Evolutionary conservation across 2,329 filamentous ascomycete species (phyloP).

Genomic region (Colletotrichum chrysophilum): DNA sequence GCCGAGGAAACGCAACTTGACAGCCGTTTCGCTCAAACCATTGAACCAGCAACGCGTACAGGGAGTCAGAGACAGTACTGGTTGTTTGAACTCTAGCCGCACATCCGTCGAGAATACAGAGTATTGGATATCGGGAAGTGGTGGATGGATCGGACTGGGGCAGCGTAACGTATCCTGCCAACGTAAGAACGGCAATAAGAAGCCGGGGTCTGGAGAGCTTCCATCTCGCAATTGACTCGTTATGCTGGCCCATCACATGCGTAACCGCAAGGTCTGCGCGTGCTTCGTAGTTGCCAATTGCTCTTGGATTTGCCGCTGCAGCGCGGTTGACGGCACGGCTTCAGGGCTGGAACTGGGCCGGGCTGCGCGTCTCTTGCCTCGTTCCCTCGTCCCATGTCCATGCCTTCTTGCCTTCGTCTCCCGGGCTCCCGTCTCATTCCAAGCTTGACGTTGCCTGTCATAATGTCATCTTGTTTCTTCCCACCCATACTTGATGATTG

Average conservation of each 20-base stretch:
- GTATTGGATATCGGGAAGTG: not conserved
- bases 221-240: not conserved
- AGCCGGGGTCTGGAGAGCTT: not conserved
- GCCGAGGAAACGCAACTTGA: conserved; percentile 4
- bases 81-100: not conserved
- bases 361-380: not conserved
- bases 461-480: not conserved
- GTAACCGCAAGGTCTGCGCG: not conserved
- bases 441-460: not conserved
- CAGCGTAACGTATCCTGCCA: not conserved
- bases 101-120: not conserved
- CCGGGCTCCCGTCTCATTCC: not conserved
- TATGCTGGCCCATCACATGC: not conserved
- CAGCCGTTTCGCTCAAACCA: not conserved
- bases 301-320: not conserved
- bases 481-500: not conserved
- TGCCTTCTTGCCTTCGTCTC: conserved; percentile 1
- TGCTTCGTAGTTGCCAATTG: not conserved
- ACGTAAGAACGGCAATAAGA: not conserved
- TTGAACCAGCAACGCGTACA: not conserved
- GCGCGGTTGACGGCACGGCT: not conserved
- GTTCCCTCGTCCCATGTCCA: not conserved
- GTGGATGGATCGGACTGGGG: not conserved
- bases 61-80: not conserved
- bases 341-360: not conserved